Evolutionary conservation across 805 yeast genomes (phyloP), one percentile per base, ranked within the genome.

Genomic region (Ogataea nakhonphanomensis): DNA sequence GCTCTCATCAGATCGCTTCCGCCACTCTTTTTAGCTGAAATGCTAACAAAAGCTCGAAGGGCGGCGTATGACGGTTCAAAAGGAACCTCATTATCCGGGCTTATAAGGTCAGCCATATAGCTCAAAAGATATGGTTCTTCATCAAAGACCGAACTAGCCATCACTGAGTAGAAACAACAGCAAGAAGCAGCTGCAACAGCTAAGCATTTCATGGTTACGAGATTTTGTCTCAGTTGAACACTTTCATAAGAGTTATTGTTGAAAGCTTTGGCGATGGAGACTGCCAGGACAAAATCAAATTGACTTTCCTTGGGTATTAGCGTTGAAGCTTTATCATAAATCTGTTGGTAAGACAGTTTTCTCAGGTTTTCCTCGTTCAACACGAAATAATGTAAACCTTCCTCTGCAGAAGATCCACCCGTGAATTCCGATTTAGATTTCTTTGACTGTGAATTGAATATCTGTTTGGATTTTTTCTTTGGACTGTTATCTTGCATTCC

Each of bases 1-100:
- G 85, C 79, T 43, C 88, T 72, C 38, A 89, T 70, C 15, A 90
- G 70, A 49, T 89, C 96, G 35, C 81, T 70, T 12, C 90, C 81
- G 76, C 89, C 83, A 4, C 73, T 72, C 33, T 78, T 78, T 53
- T 78, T 79, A 14, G 74, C 66, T 1, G 95, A 74, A 5, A 87
- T 76, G 46, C 81, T 76, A 46, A 84, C 84, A 37, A 90, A 67
- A 0, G 90, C 75, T 44, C 78, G 76, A 35, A 81, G 59, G 1
- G 91, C 85, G 30, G 80, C 73, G 30, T 73, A 62, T 43, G 81
- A 72, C 2, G 85, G 68, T 2, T 70, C 74, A 17, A 55, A 54
- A 1, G 87, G 73, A 7, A 83, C 71, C 3, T 59, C 50, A 38
- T 74, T 69, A 34, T 81, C 89, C 1, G 89, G 81, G 31, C 80